These are phyloP conservation scores for Trichopus zeylanicus DNA, from an alignment of 116 monocot species.

Conservation along the genomic window DNA sequence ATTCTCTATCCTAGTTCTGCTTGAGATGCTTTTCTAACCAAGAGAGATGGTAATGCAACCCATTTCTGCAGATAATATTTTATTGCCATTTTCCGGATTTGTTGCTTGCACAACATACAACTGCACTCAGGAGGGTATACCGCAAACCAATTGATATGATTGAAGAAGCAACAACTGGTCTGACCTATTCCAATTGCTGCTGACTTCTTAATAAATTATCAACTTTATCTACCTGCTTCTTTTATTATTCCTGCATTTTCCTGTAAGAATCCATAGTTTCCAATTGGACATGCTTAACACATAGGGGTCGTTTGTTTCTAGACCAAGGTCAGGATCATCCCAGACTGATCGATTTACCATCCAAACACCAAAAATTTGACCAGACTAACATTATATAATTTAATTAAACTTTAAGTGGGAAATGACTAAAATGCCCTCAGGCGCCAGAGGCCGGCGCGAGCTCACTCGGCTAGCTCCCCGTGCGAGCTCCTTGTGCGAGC, in stretches of 20 bases:
- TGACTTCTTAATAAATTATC: conserved; percentile 1
- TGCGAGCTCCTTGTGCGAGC: too few relatives aligned
- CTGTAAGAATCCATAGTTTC: too few relatives aligned
- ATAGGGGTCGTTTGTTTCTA: too few relatives aligned
- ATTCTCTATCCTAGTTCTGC: neutral
- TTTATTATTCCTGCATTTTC: neutral
- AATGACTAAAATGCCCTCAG: too few relatives aligned
- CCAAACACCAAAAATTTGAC: too few relatives aligned
- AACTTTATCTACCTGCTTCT: neutral
- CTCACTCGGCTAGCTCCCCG: too few relatives aligned
- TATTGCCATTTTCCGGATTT: conserved; percentile 98
- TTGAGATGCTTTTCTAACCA: neutral
- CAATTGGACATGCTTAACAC: too few relatives aligned
- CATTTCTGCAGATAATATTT: conserved; percentile 57
- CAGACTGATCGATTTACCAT: too few relatives aligned
- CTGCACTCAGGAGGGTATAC: conserved; percentile 55
- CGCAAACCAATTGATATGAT: conserved; percentile 84
- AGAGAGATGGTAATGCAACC: conserved; percentile 6
- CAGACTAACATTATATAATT: too few relatives aligned
- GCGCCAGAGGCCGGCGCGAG: too few relatives aligned
- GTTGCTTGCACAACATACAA: conserved; percentile 81
- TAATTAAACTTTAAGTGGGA: too few relatives aligned
- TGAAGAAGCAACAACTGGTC: conserved; percentile 91
- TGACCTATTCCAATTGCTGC: conserved; percentile 4
- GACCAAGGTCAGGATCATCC: too few relatives aligned